Evolutionary conservation across 371 early-diverging fungal genomes (phyloP), one percentile per base, ranked within the genome.

Genomic region (Saksenaea oblongispora): DNA sequence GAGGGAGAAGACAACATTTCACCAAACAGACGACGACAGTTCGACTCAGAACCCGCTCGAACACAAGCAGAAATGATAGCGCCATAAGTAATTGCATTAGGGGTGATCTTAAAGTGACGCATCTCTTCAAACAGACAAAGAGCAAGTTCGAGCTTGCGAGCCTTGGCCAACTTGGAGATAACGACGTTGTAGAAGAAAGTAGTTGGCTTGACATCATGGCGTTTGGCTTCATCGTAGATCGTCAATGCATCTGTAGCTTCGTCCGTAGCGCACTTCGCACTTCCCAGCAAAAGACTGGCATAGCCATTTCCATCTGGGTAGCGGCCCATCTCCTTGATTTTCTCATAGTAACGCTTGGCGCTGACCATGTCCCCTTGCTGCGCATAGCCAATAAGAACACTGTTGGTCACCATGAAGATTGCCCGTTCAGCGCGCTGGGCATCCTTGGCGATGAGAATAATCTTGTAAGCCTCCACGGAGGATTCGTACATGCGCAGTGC

Each of bases 101-200:
- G 79, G 5, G 66, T 67, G 28, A 86, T 73, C 51, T 79, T 72
- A 39, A 77, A 76, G 1, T 71, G 57, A 47, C 75, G 77, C 88
- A 88, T 88, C 34, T 88, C 88, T 15, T 88, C 83, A 66, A 83
- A 88, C 2, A 86, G 72, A 18, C 74, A 73, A 63, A 85, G 63
- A 5, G 85, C 87, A 8, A 71, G 63, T 18, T 88, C 88, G 13
- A 82, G 67, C 61, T 85, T 88, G 68, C 87, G 88, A 3, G 87
- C 87, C 62, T 85, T 84, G 55, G 87, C 86, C 26, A 88, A 69
- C 63, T 85, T 86, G 59, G 85, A 84, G 17, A 88, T 85, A 14
- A 88, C 74, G 13, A 88, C 88, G 61, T 88, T 88, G 64, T 85
- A 88, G 58, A 88, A 85, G 53, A 85, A 88, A 39, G 84, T 81